phyloP scores from a whole-genome alignment of 768 basidiomycete genomes.

The Amanita fuliginea region DNA sequence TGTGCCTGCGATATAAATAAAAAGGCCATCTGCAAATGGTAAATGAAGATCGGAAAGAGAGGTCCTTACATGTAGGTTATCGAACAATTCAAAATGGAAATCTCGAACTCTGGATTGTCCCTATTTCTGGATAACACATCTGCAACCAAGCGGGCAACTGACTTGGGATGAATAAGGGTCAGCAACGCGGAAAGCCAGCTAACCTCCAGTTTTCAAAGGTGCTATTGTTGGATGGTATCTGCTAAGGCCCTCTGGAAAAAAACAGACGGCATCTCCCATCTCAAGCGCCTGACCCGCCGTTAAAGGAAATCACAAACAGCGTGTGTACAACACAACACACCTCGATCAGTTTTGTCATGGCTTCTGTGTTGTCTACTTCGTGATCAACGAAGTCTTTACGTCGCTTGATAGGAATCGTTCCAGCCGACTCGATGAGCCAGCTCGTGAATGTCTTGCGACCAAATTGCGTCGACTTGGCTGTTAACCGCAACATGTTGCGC shows the following conservation, averaged over 20 bases:
- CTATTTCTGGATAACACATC: conserved; percentile 65
- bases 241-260: conserved; percentile 84
- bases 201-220: conserved; percentile 80
- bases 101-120: conserved; percentile 56
- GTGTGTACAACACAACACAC: conserved; percentile 28
- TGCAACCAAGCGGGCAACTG: conserved; percentile 74
- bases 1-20: conserved; percentile 39
- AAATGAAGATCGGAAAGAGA: background rate
- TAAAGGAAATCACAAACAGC: background rate
- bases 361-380: conserved; percentile 51
- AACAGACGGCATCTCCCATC: conserved; percentile 64
- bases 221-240: conserved; percentile 82
- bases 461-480: conserved; percentile 84
- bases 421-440: conserved; percentile 84
- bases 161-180: conserved; percentile 3
- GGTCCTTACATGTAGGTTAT: conserved; percentile 67
- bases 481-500: conserved; percentile 73
- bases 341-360: conserved; percentile 60
- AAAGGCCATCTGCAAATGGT: conserved; percentile 6
- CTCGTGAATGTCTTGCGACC: conserved; percentile 76
- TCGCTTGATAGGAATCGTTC: conserved; percentile 75
- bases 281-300: conserved; percentile 48
- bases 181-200: conserved; percentile 8
- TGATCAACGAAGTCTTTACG: conserved; percentile 55
- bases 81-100: conserved; percentile 67